Conservation (phyloP, 305 asterid genomes). For the Fraxinus nigra region DNA sequence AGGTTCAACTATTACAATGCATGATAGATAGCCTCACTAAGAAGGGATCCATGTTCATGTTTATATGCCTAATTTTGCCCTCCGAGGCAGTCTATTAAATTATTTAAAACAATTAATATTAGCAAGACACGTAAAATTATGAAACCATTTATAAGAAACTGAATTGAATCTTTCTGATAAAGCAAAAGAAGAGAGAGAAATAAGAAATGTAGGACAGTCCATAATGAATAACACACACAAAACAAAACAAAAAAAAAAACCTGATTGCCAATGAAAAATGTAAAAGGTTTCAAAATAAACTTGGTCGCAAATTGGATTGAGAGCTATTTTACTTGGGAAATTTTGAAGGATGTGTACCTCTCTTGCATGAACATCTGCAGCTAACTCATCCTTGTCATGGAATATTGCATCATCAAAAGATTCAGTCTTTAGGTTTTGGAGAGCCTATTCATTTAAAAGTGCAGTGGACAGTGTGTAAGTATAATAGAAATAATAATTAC, state of each 20-base stretch:
- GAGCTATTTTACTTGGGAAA: slow-evolving; percentile 7
- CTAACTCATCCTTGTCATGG: slow-evolving; percentile 18
- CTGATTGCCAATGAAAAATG: not conserved
- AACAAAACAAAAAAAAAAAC: slow-evolving; percentile 2
- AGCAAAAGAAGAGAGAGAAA: not conserved
- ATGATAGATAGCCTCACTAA: slow-evolving; percentile 6
- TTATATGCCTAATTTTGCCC: not conserved
- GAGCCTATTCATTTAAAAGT: slow-evolving; percentile 31
- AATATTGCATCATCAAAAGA: slow-evolving; percentile 27
- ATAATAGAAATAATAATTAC: slow-evolving; percentile 11
- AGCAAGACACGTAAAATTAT: not conserved
- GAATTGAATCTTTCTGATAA: not conserved
- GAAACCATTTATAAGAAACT: not conserved
- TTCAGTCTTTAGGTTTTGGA: slow-evolving; percentile 37
- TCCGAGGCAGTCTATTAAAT: not conserved
- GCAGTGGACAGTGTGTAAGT: not conserved
- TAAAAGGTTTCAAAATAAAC: slow-evolving; percentile 5
- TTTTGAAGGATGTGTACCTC: slow-evolving; percentile 29
- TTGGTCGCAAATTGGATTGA: not conserved
- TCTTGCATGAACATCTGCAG: slow-evolving; percentile 26
- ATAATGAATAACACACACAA: not conserved
- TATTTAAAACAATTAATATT: not conserved
- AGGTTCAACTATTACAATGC: not conserved
- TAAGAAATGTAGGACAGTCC: not conserved
- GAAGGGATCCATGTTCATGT: not conserved